Conservation (phyloP, 495 filamentous ascomycete genomes). For the Hyaloscypha bicolor region DNA sequence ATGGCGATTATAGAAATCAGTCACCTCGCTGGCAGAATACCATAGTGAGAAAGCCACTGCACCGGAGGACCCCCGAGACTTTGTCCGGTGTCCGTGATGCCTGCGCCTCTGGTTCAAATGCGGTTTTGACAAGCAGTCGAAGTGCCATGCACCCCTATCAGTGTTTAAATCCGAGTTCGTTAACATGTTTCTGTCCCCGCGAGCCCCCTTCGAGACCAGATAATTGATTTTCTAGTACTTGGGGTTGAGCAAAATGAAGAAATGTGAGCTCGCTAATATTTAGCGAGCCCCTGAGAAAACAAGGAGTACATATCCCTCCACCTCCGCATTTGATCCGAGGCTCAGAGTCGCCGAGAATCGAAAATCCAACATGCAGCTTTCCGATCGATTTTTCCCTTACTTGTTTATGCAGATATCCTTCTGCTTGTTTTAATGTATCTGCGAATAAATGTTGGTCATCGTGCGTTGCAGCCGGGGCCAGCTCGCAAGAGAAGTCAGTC, state of each 20-base stretch:
- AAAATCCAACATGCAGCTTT: not conserved
- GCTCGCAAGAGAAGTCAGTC: not conserved
- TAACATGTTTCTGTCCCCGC: too few relatives aligned
- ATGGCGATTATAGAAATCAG: not conserved
- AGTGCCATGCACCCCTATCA: too few relatives aligned
- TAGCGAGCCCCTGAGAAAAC: not conserved
- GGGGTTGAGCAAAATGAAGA: not conserved
- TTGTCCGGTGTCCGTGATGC: not conserved
- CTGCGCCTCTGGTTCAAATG: not conserved
- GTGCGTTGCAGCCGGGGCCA: not conserved
- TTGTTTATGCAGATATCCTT: not conserved
- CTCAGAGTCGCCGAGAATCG: not conserved
- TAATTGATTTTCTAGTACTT: too few relatives aligned
- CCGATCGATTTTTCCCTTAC: not conserved
- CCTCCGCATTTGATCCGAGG: not conserved
- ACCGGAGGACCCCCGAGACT: conserved; percentile 1
- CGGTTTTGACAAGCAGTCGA: too few relatives aligned
- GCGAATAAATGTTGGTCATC: not conserved
- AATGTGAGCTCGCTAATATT: not conserved
- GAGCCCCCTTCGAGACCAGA: too few relatives aligned
- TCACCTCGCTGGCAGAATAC: not conserved
- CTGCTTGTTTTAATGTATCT: not conserved
- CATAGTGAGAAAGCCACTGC: not conserved
- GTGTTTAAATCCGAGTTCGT: too few relatives aligned
- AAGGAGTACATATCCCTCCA: not conserved